Conservation (phyloP, 2,329 filamentous ascomycete genomes). For the Hypomyces rosellus region DNA sequence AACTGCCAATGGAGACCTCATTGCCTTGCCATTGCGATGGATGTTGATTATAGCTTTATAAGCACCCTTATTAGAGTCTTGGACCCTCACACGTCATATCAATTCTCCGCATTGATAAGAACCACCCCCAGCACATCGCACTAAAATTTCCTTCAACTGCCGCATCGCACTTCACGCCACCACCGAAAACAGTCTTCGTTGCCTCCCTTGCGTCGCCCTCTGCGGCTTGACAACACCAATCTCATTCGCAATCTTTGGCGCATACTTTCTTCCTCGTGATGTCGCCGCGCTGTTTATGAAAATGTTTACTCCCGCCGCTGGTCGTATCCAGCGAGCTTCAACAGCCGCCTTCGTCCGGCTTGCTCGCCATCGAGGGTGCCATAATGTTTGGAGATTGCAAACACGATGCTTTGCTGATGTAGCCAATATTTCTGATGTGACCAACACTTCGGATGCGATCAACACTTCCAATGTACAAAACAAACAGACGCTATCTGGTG, state of each 20-base stretch:
- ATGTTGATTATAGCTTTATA: too few species aligned
- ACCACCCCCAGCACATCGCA: too few species aligned
- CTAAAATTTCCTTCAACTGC: too few species aligned
- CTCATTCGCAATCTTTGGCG: slow-evolving; percentile 4
- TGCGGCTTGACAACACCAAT: background rate
- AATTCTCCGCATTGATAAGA: too few species aligned
- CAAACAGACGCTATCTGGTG: slow-evolving; percentile 31
- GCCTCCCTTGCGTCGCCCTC: too few species aligned
- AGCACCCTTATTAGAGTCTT: too few species aligned
- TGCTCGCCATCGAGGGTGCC: slow-evolving; percentile 38
- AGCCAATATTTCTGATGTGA: slow-evolving; percentile 14
- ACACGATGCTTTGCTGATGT: slow-evolving; percentile 40
- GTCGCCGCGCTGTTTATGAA: slow-evolving; percentile 20
- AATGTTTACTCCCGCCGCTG: slow-evolving; percentile 26
- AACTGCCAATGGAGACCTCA: too few species aligned
- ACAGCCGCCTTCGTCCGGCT: slow-evolving; percentile 45
- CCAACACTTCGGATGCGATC: background rate
- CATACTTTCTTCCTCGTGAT: slow-evolving; percentile 19
- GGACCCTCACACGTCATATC: too few species aligned
- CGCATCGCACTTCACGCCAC: too few species aligned
- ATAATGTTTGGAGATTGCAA: slow-evolving; percentile 30
- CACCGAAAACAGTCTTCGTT: too few species aligned
- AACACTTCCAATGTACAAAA: too few species aligned
- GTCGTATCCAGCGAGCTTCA: slow-evolving; percentile 35
- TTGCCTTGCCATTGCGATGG: too few species aligned